Base-by-base conservation (phyloP, 306 rosid genomes). In the Phaseolus lunatus region DNA sequence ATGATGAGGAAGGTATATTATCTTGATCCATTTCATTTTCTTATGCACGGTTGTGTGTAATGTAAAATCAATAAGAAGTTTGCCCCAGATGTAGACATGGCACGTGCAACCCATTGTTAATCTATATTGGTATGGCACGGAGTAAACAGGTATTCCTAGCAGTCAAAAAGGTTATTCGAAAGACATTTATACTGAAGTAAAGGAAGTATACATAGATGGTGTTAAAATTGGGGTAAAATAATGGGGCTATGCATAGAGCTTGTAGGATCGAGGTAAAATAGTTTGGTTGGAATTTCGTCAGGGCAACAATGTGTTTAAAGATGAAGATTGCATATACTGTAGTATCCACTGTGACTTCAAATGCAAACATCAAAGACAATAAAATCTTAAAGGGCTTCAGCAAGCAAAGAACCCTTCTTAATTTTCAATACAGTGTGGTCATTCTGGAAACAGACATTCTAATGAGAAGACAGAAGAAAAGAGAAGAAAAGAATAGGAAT, bases 401-500 rank as follows among this genome's bases (percentile, higher is more conserved):
- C 9, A 45, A 23, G 23, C 44, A 47, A 31, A 54, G 62, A 44
- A 66, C 59, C 48, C 15, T n/a, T 61, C 8, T n/a, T 45, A 53
- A 70, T 63, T 82, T 82, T 61, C 69, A 49, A 49, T 50, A 49
- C 50, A 76, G 37, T 79, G 59, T 23, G 68, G 37, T 41, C 73
- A 39, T 49, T 24, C n/a, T 37, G 45, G 70, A 22, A 43, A 47
- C 59, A 44, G 24, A 67, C 24, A 48, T 56, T 47, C 33, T 8
- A 54, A 75, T 12, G 45, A 43, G 77, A 72, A 23, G 37, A 33
- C 26, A 45, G 45, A 58, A 5, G 22, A 72, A 23, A 45, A 33
- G 35, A 45, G 45, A 58, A 5, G 22, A 24, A 13, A 15, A 77
- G 12, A 45, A 26, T 37, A 47, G 29, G 26, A 73, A 22, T 14